Conservation (phyloP, 305 asterid genomes). For the Plantago coronopus region DNA sequence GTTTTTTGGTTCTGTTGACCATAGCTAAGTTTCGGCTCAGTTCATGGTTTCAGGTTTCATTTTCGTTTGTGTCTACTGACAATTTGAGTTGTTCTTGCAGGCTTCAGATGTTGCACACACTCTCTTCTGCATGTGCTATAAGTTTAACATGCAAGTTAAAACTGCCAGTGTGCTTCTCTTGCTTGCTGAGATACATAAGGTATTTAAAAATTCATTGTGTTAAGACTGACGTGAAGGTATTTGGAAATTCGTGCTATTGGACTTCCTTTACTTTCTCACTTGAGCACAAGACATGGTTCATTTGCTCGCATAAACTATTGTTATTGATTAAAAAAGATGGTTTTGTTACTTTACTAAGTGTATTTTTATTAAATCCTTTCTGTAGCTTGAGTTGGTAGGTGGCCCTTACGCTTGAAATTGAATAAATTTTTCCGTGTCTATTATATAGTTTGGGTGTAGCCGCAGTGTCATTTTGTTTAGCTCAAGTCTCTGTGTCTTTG, state of each 20-base stretch:
- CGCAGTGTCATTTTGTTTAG: slow-evolving; percentile 6
- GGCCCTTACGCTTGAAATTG: not conserved
- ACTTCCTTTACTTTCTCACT: slow-evolving; percentile 13
- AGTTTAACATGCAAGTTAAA: slow-evolving; percentile 81
- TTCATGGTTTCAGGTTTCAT: no score
- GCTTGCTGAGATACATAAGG: slow-evolving; percentile 98
- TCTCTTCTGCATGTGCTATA: slow-evolving; percentile 74
- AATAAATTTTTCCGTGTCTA: not conserved
- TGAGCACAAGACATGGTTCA: slow-evolving; percentile 9
- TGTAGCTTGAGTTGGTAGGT: not conserved
- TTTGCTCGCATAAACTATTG: not conserved
- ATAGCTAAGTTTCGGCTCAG: slow-evolving; percentile 1
- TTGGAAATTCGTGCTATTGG: slow-evolving; percentile 6
- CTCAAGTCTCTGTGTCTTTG: slow-evolving; percentile 13
- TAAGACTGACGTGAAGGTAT: no score
- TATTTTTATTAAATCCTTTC: not conserved
- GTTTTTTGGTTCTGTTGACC: not conserved
- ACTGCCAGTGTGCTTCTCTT: slow-evolving; percentile 85
- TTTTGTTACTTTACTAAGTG: not conserved
- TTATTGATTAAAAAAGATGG: not conserved
- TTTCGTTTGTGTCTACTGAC: no score
- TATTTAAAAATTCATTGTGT: slow-evolving; percentile 26
- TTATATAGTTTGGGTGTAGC: not conserved
- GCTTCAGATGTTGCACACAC: slow-evolving; percentile 84
- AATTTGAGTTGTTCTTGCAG: slow-evolving; percentile 43